phyloP scores from a whole-genome alignment of 2,329 filamentous ascomycete species.

The Lachnellula subtilissima region DNA sequence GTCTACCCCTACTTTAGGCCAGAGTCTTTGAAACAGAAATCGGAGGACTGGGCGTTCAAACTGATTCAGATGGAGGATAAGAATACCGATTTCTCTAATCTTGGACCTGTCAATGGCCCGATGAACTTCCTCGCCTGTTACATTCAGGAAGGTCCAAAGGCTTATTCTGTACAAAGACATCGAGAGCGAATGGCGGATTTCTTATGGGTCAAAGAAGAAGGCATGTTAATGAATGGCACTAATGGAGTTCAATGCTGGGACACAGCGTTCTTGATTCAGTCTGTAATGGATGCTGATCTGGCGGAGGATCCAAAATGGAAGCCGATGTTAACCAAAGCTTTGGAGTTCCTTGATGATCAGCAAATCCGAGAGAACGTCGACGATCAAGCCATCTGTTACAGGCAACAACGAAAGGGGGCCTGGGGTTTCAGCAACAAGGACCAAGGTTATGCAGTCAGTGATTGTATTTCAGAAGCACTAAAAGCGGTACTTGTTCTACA shows the following conservation, averaged over 20 bases:
- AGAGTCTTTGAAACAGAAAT: slow-evolving; percentile 59
- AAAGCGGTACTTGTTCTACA: slow-evolving; percentile 85
- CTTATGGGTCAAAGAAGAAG: slow-evolving; percentile 86
- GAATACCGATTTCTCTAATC: slow-evolving; percentile 80
- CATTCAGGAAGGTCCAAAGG: slow-evolving; percentile 74
- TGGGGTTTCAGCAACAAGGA: slow-evolving; percentile 93
- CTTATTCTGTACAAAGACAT: slow-evolving; percentile 68
- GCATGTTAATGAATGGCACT: slow-evolving; percentile 92
- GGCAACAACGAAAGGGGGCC: slow-evolving; percentile 84
- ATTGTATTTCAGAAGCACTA: slow-evolving; percentile 87
- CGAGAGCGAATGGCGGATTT: slow-evolving; percentile 79
- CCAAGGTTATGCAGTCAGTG: slow-evolving; percentile 92
- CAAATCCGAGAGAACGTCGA: slow-evolving; percentile 82
- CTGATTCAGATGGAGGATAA: slow-evolving; percentile 86
- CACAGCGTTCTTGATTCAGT: slow-evolving; percentile 84
- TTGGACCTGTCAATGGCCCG: slow-evolving; percentile 84
- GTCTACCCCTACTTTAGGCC: slow-evolving; percentile 75
- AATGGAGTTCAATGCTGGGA: slow-evolving; percentile 99
- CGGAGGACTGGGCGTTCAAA: slow-evolving; percentile 77
- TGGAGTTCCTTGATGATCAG: slow-evolving; percentile 83
- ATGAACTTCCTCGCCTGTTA: slow-evolving; percentile 90
- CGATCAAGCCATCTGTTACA: slow-evolving; percentile 76
- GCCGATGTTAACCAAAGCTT: slow-evolving; percentile 75
- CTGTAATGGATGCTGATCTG: slow-evolving; percentile 72
- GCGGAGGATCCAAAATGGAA: slow-evolving; percentile 72